phyloP scores from a whole-genome alignment of 2,329 filamentous ascomycete genomes.

The Grosmannia penicillata region DNA sequence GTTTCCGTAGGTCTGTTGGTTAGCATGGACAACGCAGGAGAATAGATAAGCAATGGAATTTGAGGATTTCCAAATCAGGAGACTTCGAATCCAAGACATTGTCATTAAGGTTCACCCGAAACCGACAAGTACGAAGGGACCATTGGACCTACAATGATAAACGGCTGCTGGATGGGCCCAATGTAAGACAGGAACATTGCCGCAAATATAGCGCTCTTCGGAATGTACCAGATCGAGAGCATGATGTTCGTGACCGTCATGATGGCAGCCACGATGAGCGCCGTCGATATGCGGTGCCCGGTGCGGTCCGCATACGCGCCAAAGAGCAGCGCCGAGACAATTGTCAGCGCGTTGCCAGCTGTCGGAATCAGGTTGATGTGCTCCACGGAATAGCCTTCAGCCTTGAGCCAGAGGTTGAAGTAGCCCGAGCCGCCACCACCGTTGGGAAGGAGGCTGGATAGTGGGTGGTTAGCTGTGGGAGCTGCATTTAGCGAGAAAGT shows the following conservation, averaged over 20 bases:
- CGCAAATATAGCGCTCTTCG: not conserved
- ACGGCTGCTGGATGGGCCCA: not conserved
- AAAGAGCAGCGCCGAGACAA: not conserved
- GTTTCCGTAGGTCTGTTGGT: not conserved
- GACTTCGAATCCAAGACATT: too few species aligned
- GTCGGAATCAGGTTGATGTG: conserved; percentile 34
- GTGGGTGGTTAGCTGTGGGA: too few species aligned
- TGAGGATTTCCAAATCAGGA: too few species aligned
- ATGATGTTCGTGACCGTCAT: not conserved
- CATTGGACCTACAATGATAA: not conserved
- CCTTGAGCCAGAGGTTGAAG: conserved; percentile 36
- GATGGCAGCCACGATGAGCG: not conserved
- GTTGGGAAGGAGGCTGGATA: not conserved
- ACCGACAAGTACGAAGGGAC: too few species aligned
- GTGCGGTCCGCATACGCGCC: not conserved
- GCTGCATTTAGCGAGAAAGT: too few species aligned
- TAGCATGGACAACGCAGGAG: too few species aligned
- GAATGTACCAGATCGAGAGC: conserved; percentile 1
- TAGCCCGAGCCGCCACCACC: conserved; percentile 14
- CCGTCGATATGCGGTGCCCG: not conserved
- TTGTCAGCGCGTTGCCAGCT: not conserved
- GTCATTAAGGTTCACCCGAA: too few species aligned
- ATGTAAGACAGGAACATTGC: not conserved
- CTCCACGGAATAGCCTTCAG: conserved; percentile 27
- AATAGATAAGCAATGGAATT: too few species aligned